Percentiles rank a stretch among this genome's conserved stretches.
Conservation (phyloP, 2,329 filamentous ascomycete genomes). For the Catunica adiposa region DNA sequence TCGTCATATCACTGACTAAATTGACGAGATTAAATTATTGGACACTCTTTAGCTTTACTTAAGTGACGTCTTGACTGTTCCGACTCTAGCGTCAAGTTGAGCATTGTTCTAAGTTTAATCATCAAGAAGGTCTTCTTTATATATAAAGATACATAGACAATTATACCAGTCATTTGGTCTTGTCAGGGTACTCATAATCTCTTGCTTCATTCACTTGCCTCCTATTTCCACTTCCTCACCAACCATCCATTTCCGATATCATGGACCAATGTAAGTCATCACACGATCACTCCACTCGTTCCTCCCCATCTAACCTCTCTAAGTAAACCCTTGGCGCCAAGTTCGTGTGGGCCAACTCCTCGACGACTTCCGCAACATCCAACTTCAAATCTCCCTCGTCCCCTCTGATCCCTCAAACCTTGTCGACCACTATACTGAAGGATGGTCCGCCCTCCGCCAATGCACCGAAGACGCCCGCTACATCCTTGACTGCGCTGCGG, state of each 20-base stretch:
- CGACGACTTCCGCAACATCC: slow-evolving; percentile 43
- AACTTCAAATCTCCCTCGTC: slow-evolving; percentile 43
- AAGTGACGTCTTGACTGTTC: too few species aligned
- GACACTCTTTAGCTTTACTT: too few species aligned
- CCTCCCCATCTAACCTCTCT: not conserved
- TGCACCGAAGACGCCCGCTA: slow-evolving; percentile 46
- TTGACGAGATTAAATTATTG: not conserved
- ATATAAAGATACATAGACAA: too few species aligned
- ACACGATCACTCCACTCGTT: not conserved
- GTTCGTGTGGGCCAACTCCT: slow-evolving; percentile 45
- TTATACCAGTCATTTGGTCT: slow-evolving; percentile 16
- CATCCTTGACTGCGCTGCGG: slow-evolving; percentile 47
- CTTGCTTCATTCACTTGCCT: not conserved
- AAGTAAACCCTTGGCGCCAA: slow-evolving; percentile 45
- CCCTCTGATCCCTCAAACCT: slow-evolving; percentile 37
- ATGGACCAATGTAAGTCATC: not conserved
- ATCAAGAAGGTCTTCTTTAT: too few species aligned
- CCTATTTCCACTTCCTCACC: not conserved
- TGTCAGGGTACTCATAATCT: slow-evolving; percentile 16
- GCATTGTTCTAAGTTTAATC: too few species aligned
- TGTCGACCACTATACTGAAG: slow-evolving; percentile 46
- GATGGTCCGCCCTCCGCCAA: slow-evolving; percentile 45
- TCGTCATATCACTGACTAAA: not conserved
- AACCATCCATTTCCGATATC: not conserved
- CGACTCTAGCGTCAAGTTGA: too few species aligned